Evolutionary conservation across 2,329 filamentous ascomycete genomes (phyloP).

Genomic region (Colletotrichum cuscutae): DNA sequence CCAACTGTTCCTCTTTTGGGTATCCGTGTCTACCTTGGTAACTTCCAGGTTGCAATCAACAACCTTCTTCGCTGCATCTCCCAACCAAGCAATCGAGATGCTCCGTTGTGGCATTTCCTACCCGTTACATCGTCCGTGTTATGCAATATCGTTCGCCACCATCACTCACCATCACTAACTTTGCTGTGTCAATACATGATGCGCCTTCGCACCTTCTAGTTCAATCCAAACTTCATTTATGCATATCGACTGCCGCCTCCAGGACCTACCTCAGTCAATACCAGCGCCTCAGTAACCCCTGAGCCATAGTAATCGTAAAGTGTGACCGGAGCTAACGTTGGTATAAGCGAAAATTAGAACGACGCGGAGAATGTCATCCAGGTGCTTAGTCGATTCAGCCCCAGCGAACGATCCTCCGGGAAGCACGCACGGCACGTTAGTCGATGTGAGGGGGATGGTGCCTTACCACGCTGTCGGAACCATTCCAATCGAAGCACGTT

Average conservation of each 20-base stretch:
- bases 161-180: background rate
- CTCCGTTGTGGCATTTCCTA: background rate
- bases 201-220: background rate
- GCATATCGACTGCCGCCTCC: background rate
- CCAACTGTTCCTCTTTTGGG: background rate
- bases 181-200: background rate
- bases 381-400: background rate
- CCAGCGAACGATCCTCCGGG: background rate
- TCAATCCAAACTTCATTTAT: background rate
- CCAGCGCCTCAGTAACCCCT: too few species aligned
- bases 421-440: slow-evolving; percentile 8
- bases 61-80: background rate
- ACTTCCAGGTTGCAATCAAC: background rate
- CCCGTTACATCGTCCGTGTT: background rate
- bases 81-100: background rate
- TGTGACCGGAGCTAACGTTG: background rate
- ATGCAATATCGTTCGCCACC: background rate
- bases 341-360: background rate
- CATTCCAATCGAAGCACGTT: slow-evolving; percentile 13
- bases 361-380: background rate
- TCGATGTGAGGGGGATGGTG: slow-evolving; percentile 8
- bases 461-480: slow-evolving; percentile 14
- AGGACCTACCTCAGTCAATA: background rate
- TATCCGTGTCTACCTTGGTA: too few species aligned
- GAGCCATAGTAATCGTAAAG: background rate